These are phyloP conservation scores for Ophiostoma tasmaniense DNA, from an alignment of 2,329 filamentous ascomycete genomes.

Conservation along the genomic window DNA sequence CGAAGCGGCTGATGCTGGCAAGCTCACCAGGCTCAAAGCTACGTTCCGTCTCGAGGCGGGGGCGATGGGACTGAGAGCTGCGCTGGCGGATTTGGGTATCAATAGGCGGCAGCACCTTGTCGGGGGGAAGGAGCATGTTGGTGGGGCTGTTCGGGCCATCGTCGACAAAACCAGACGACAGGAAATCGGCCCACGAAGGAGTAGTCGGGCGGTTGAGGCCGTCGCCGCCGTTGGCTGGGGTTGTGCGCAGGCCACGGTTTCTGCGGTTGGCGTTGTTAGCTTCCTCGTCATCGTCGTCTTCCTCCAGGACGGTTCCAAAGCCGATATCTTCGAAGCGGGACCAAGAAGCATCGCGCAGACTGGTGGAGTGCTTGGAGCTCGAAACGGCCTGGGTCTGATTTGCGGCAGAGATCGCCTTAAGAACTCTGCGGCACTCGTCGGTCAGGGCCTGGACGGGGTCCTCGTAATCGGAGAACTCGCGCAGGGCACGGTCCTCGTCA, in stretches of 20 bases:
- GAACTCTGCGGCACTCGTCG: conserved; percentile 85
- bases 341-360: conserved; percentile 81
- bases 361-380: conserved; percentile 61
- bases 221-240: conserved; percentile 57
- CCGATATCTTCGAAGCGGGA: conserved; percentile 94
- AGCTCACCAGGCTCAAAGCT: conserved; percentile 84
- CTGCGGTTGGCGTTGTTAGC: conserved; percentile 33
- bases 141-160: conserved; percentile 54
- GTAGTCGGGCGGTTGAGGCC: conserved; percentile 77
- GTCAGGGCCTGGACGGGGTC: conserved; percentile 83
- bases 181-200: conserved; percentile 95
- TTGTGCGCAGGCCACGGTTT: conserved; percentile 44
- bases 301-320: conserved; percentile 68
- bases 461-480: conserved; percentile 78
- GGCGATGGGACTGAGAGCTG: conserved; percentile 78
- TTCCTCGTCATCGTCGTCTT: conserved; percentile 59
- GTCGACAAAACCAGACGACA: conserved; percentile 86
- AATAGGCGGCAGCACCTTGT: conserved; percentile 84
- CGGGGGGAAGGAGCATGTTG: conserved; percentile 75
- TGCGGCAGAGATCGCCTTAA: conserved; percentile 76
- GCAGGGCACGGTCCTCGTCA: conserved; percentile 75
- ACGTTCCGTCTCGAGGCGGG: conserved; percentile 58
- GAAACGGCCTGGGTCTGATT: conserved; percentile 72
- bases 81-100: conserved; percentile 61
- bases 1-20: conserved; percentile 77